Conservation (phyloP, 352 stramenopile genomes). For the Phytophthora syringae region DNA sequence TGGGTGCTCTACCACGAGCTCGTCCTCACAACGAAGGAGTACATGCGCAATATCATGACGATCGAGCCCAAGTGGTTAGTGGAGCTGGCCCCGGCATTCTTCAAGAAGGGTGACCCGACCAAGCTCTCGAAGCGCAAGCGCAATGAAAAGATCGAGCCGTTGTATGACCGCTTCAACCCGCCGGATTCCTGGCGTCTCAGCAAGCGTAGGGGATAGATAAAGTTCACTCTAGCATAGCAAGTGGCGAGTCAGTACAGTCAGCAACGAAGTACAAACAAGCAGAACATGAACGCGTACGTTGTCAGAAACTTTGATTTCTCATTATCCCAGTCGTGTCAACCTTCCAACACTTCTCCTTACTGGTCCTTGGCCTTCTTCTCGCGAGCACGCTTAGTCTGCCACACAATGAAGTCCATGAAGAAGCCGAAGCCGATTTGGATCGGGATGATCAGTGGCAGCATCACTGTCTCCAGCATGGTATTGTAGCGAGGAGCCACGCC, state of each 20-base stretch:
- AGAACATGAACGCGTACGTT: slow-evolving; percentile 5
- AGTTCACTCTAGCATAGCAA: not conserved
- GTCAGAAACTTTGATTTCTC: slow-evolving; percentile 4
- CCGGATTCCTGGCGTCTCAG: slow-evolving; percentile 97
- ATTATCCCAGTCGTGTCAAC: not conserved
- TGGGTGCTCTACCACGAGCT: slow-evolving; percentile 99
- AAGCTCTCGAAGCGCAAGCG: slow-evolving; percentile 98
- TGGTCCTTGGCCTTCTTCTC: slow-evolving; percentile 71
- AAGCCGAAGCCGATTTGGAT: slow-evolving; percentile 80
- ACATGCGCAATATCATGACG: slow-evolving; percentile 99
- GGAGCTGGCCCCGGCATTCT: slow-evolving; percentile 96
- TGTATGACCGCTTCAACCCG: slow-evolving; percentile 98
- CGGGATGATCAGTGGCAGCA: slow-evolving; percentile 64
- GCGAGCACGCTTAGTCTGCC: slow-evolving; percentile 53
- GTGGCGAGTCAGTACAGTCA: not conserved
- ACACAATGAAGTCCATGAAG: slow-evolving; percentile 86
- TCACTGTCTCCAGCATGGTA: slow-evolving; percentile 70
- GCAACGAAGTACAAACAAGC: slow-evolving; percentile 15
- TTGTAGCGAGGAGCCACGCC: slow-evolving; percentile 78
- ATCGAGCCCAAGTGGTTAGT: slow-evolving; percentile 99
- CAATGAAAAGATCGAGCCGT: slow-evolving; percentile 99
- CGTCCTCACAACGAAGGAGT: slow-evolving; percentile 95
- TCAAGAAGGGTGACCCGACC: slow-evolving; percentile 97
- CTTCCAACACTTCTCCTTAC: slow-evolving; percentile 22
- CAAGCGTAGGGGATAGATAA: slow-evolving; percentile 95